phyloP scores from a whole-genome alignment of 2,329 filamentous ascomycete species.

The Nothomitra cinnamomea region DNA sequence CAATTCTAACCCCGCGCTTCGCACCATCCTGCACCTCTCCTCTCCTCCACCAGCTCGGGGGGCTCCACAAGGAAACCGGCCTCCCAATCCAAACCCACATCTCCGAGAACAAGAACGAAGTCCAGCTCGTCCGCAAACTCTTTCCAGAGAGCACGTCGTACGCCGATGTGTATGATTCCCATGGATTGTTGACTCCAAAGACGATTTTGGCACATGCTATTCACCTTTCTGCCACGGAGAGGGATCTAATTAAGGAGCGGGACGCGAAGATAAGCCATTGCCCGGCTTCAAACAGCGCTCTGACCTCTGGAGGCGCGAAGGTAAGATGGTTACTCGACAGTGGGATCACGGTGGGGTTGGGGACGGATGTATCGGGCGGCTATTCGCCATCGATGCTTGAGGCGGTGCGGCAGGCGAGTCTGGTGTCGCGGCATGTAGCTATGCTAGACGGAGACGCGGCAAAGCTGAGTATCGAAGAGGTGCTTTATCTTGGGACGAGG shows the following conservation, averaged over 20 bases:
- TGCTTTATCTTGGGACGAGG: slow-evolving; percentile 69
- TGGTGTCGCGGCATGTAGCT: slow-evolving; percentile 58
- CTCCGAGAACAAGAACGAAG: slow-evolving; percentile 62
- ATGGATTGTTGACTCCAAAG: slow-evolving; percentile 48
- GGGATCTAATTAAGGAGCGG: slow-evolving; percentile 40
- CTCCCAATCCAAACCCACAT: slow-evolving; percentile 79
- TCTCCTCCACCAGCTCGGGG: slow-evolving; percentile 46
- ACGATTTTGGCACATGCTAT: slow-evolving; percentile 80
- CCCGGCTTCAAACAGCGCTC: slow-evolving; percentile 66
- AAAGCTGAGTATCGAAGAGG: slow-evolving; percentile 73
- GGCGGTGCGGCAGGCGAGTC: slow-evolving; percentile 61
- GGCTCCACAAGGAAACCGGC: slow-evolving; percentile 41
- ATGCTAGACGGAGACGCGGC: slow-evolving; percentile 32
- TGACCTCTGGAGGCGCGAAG: slow-evolving; percentile 63
- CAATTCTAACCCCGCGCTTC: slow-evolving; percentile 60
- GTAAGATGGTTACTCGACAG: slow-evolving; percentile 58
- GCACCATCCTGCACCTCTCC: slow-evolving; percentile 35
- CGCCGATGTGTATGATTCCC: slow-evolving; percentile 59
- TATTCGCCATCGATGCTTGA: slow-evolving; percentile 71
- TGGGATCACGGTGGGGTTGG: slow-evolving; percentile 66
- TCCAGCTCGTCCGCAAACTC: slow-evolving; percentile 48
- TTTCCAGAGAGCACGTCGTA: slow-evolving; percentile 53
- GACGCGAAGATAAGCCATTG: slow-evolving; percentile 64
- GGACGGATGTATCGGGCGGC: slow-evolving; percentile 81
- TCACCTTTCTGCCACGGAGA: slow-evolving; percentile 54